Evolutionary conservation across 176 grass and related monocot species (phyloP).

Genomic region (Saccharum spontaneum): DNA sequence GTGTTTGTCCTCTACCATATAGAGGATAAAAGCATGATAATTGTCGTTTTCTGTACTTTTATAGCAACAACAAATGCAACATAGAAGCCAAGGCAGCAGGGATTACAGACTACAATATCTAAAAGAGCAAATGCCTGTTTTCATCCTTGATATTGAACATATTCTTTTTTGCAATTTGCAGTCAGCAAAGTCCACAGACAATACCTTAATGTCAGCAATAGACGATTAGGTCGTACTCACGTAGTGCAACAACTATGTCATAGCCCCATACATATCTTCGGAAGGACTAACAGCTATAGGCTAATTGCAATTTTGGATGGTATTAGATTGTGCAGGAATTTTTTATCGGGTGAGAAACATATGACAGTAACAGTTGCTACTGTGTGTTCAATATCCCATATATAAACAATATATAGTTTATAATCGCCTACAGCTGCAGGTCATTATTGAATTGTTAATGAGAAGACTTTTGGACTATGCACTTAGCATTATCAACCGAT

Average conservation of each 20-base stretch:
- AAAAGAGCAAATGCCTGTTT: neutral
- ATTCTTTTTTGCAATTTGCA: neutral
- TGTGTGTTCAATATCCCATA: neutral
- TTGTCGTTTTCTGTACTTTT: neutral
- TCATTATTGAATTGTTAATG: neutral
- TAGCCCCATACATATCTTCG: neutral
- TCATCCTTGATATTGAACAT: neutral
- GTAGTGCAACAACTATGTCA: too few species aligned
- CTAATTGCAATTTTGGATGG: neutral
- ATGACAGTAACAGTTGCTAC: neutral
- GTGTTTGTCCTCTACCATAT: neutral
- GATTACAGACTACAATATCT: neutral
- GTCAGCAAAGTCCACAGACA: neutral
- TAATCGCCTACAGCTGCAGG: neutral
- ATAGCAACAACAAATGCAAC: neutral
- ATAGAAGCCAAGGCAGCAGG: neutral
- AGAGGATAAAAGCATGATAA: neutral
- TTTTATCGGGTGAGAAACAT: neutral
- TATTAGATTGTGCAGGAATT: neutral
- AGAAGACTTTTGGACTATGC: neutral
- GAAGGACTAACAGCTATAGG: neutral
- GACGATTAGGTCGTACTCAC: too few species aligned
- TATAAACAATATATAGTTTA: neutral
- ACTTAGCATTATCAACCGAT: neutral
- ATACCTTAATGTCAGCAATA: too few species aligned